Percentiles rank a stretch among this genome's conserved stretches.
phyloP scores from a whole-genome alignment of 2,329 filamentous ascomycete species.

The Byssochlamys sp. region DNA sequence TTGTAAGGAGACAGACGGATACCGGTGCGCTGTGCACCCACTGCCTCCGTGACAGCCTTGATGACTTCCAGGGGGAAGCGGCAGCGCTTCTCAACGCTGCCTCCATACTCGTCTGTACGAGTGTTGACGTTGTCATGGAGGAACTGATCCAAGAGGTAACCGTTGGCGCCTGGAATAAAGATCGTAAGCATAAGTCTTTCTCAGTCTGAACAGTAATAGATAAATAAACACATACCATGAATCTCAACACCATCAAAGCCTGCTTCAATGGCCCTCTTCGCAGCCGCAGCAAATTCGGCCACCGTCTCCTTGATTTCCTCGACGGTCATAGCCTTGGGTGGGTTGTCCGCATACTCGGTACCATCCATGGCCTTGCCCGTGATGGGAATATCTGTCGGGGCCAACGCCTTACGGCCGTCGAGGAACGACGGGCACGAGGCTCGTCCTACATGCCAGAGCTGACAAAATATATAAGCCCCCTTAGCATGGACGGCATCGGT shows the following conservation, averaged over 20 bases:
- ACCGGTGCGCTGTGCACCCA: slow-evolving; percentile 40
- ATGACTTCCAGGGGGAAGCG: slow-evolving; percentile 46
- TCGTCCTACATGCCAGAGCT: slow-evolving; percentile 29
- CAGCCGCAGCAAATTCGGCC: slow-evolving; percentile 32
- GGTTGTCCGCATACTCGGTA: slow-evolving; percentile 17
- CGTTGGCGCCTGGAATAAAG: slow-evolving; percentile 55
- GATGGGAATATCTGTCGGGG: slow-evolving; percentile 25
- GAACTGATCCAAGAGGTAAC: slow-evolving; percentile 59
- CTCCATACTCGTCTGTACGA: slow-evolving; percentile 42
- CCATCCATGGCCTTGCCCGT: slow-evolving; percentile 31
- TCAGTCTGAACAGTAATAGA: slow-evolving; percentile 28
- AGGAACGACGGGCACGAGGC: slow-evolving; percentile 32
- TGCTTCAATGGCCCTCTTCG: slow-evolving; percentile 35
- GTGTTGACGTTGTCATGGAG: slow-evolving; percentile 49
- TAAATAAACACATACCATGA: slow-evolving; percentile 21
- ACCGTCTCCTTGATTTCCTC: slow-evolving; percentile 31
- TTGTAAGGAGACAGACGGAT: slow-evolving; percentile 54
- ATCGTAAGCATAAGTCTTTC: slow-evolving; percentile 7
- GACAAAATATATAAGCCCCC: slow-evolving; percentile 22
- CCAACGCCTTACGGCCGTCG: slow-evolving; percentile 18
- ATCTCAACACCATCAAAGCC: slow-evolving; percentile 45
- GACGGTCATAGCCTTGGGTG: slow-evolving; percentile 25
- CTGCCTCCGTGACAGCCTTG: slow-evolving; percentile 39
- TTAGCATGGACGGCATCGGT: slow-evolving; percentile 25
- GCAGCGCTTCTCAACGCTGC: slow-evolving; percentile 41